phyloP scores from a whole-genome alignment of 352 stramenopile species.

The Phytophthora cryptogea region DNA sequence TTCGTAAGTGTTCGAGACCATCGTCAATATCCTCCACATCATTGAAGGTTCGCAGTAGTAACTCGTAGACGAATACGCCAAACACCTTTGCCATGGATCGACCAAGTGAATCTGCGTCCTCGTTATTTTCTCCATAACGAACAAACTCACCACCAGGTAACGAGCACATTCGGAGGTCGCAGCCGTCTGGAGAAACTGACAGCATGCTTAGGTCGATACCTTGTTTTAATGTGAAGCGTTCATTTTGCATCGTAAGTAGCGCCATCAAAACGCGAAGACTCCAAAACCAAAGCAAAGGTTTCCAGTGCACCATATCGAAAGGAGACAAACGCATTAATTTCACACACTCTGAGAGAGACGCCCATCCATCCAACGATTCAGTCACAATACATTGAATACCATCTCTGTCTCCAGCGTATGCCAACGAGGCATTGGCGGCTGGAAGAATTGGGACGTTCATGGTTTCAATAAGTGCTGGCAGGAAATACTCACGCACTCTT shows the following conservation, averaged over 20 bases:
- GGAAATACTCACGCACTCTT: constrained; percentile 27
- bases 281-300: constrained; percentile 34
- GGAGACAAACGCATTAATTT: constrained; percentile 16
- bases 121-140: constrained; percentile 7
- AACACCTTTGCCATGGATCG: constrained; percentile 1
- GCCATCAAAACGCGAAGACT: constrained; percentile 41
- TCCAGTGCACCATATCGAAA: constrained; percentile 27
- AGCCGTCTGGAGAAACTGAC: constrained; percentile 34
- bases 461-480: constrained; percentile 16
- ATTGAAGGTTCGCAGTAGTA: constrained; percentile 5
- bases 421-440: background rate
- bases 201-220: constrained; percentile 31
- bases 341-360: constrained; percentile 30
- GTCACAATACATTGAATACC: constrained; percentile 27
- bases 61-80: constrained; percentile 16
- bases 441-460: constrained; percentile 26
- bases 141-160: constrained; percentile 17
- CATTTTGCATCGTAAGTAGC: constrained; percentile 34
- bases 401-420: background rate
- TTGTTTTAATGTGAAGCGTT: constrained; percentile 22
- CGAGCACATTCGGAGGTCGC: constrained; percentile 32
- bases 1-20: background rate
- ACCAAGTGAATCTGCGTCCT: constrained; percentile 4
- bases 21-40: background rate
- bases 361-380: constrained; percentile 40